phyloP scores from a whole-genome alignment of 352 stramenopile species.

The Thalassiosira exigua region DNA sequence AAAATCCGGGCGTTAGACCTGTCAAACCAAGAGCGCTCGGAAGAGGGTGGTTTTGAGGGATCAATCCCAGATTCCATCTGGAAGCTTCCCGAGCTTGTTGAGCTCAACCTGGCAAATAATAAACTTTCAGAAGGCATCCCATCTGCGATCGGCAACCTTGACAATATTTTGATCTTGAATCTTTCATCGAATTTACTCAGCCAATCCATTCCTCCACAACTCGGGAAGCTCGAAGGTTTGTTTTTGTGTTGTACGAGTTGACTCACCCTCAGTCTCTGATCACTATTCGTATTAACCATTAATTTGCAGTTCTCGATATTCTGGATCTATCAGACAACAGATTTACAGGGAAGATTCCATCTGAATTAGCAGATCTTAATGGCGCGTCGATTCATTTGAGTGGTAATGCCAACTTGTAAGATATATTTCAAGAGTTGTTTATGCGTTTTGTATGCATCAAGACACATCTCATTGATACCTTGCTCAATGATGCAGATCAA shows the following conservation, averaged over 20 bases:
- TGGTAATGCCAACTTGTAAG: background rate
- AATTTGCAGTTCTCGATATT: background rate
- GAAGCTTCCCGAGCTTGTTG: background rate
- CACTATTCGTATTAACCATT: background rate
- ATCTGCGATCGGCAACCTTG: background rate
- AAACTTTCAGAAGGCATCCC: background rate
- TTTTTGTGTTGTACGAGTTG: background rate
- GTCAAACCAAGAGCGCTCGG: background rate
- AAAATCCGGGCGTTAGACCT: background rate
- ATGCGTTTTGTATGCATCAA: background rate
- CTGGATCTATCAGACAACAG: conserved; percentile 5
- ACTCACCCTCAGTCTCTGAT: background rate
- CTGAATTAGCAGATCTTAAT: background rate
- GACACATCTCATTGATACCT: background rate
- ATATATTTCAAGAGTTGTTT: background rate
- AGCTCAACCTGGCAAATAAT: background rate
- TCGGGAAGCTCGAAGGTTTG: background rate
- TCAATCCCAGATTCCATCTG: background rate
- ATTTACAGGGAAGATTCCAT: background rate
- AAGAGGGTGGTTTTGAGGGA: background rate
- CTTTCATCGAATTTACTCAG: conserved; percentile 1
- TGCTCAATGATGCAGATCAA: conserved; percentile 1
- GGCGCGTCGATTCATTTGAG: background rate
- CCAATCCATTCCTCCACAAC: background rate
- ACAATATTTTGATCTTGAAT: background rate